Conservation (phyloP, 108 stramenopile genomes). For the Bacterosira constricta region DNA sequence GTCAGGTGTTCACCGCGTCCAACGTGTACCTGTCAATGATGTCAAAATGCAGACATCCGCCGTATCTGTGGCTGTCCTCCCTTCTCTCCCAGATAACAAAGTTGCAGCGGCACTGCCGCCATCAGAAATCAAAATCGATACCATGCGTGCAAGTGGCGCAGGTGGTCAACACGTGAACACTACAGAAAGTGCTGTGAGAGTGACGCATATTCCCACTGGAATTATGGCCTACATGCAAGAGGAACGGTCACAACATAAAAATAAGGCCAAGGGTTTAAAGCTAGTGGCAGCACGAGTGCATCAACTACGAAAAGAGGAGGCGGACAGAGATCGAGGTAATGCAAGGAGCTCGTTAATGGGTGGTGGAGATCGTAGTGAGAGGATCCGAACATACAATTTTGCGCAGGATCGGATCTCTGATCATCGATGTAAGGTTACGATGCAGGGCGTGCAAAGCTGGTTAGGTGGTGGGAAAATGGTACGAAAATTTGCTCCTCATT, state of each 20-base stretch:
- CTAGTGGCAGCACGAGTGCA: constrained; percentile 86
- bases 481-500: constrained; percentile 63
- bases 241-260: constrained; percentile 97
- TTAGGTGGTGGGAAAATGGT: constrained; percentile 64
- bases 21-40: constrained; percentile 95
- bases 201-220: constrained; percentile 97
- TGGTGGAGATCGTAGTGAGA: constrained; percentile 93
- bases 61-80: constrained; percentile 92
- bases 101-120: constrained; percentile 53
- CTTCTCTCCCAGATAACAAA: constrained; percentile 65
- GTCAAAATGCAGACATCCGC: constrained; percentile 94
- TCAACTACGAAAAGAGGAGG: constrained; percentile 61
- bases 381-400: constrained; percentile 98
- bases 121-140: constrained; percentile 87
- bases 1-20: constrained; percentile 97
- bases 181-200: constrained; percentile 97
- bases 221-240: constrained; percentile 96
- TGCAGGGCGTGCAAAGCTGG: constrained; percentile 66
- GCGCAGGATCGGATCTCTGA: constrained; percentile 98
- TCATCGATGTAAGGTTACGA: constrained; percentile 87
- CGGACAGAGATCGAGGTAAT: constrained; percentile 55
- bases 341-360: constrained; percentile 79
- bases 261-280: constrained; percentile 92
- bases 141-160: constrained; percentile 90
- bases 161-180: constrained; percentile 97